Evolutionary conservation across 1,284 basidiomycete genomes (phyloP).

Genomic region (Leucoagaricus sp.): DNA sequence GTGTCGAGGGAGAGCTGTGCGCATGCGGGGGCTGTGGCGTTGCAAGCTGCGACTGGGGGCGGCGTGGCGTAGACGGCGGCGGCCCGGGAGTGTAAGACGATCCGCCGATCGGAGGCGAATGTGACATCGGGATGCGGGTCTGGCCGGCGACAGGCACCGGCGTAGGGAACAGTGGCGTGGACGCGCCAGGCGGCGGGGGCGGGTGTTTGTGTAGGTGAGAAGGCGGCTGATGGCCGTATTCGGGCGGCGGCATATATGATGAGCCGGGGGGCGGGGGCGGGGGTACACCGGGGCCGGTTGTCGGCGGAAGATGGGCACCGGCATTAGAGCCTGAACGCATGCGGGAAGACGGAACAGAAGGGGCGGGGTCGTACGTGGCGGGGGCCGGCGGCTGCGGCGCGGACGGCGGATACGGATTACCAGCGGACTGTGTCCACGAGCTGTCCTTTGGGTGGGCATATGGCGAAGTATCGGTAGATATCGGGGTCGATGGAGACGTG

Average conservation of each 20-base stretch:
- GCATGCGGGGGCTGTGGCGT: conserved; percentile 12
- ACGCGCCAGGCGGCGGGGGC: conserved; percentile 1
- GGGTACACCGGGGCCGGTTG: conserved; percentile 12
- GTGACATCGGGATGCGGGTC: conserved; percentile 11
- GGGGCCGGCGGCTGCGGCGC: not conserved
- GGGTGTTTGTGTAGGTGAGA: conserved; percentile 8
- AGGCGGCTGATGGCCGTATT: not conserved
- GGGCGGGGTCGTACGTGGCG: conserved; percentile 3
- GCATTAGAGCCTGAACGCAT: conserved; percentile 10
- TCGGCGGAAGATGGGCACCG: conserved; percentile 2
- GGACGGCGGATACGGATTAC: conserved; percentile 12
- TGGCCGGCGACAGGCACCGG: conserved; percentile 8
- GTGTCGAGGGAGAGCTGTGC: conserved; percentile 8
- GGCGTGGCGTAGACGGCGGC: conserved; percentile 12
- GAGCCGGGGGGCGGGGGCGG: conserved; percentile 4
- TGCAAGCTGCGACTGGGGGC: conserved; percentile 10
- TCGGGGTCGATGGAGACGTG: conserved; percentile 14
- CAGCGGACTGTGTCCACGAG: conserved; percentile 7
- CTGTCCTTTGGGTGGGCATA: conserved; percentile 7
- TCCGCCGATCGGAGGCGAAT: conserved; percentile 12
- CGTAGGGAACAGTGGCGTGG: conserved; percentile 8
- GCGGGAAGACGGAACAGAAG: not conserved
- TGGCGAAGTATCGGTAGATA: conserved; percentile 11
- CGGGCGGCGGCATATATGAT: conserved; percentile 12
- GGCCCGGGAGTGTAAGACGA: conserved; percentile 9